Evolutionary conservation across 2,329 filamentous ascomycete genomes (phyloP).

Genomic region (Arthrocladium fulminans): DNA sequence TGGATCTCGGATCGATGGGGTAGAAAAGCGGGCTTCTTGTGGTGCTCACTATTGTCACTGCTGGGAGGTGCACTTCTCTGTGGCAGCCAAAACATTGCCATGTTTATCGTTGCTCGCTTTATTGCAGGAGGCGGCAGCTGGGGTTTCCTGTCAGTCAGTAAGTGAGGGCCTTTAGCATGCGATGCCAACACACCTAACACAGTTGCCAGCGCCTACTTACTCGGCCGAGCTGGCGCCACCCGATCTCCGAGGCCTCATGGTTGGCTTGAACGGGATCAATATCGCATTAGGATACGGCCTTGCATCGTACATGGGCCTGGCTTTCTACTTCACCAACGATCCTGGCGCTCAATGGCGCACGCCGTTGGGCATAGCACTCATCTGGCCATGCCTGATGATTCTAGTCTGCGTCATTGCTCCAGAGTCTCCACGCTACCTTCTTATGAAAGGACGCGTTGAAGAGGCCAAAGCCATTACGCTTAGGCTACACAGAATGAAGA

Average conservation of each 20-base stretch:
- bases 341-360: slow-evolving; percentile 14
- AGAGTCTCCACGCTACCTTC: slow-evolving; percentile 24
- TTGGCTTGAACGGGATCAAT: slow-evolving; percentile 13
- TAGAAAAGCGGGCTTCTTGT: slow-evolving; percentile 43
- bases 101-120: slow-evolving; percentile 14
- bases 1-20: slow-evolving; percentile 40
- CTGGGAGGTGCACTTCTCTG: slow-evolving; percentile 12
- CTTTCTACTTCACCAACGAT: slow-evolving; percentile 12
- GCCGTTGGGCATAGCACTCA: slow-evolving; percentile 13
- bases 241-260: slow-evolving; percentile 14
- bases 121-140: slow-evolving; percentile 14
- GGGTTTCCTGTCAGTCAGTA: slow-evolving; percentile 14
- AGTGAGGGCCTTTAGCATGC: slow-evolving; percentile 1
- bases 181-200: slow-evolving; percentile 1
- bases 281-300: slow-evolving; percentile 13
- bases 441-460: slow-evolving; percentile 23
- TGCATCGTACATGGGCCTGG: slow-evolving; percentile 16
- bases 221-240: slow-evolving; percentile 16
- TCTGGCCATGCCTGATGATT: slow-evolving; percentile 17
- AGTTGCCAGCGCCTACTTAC: slow-evolving; percentile 9
- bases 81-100: slow-evolving; percentile 10
- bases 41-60: slow-evolving; percentile 12
- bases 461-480: slow-evolving; percentile 21
- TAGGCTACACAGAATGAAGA: slow-evolving; percentile 17
- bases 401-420: slow-evolving; percentile 19